Evolutionary conservation across 164 flowering plant genomes (phyloP), one percentile per base, ranked within the genome.

Genomic region (Tetrastigma voinierianum): DNA sequence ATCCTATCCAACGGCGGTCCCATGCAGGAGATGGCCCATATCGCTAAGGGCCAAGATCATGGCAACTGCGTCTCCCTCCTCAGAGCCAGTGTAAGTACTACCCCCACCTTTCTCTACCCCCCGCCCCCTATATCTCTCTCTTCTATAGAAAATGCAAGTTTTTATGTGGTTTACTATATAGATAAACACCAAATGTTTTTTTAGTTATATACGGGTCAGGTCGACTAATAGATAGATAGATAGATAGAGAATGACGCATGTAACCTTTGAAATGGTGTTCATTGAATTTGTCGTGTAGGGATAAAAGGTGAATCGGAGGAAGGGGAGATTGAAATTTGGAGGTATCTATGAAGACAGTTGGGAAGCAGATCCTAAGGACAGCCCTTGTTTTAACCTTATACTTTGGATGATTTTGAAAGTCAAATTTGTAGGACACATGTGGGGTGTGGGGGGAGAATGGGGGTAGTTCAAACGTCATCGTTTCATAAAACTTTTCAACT

Each of bases 11-110:
- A 94, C 62, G 98, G 98, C 48, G 98, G 96, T 11, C 98, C 98
- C 46, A 94, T 94, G 98, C 98, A 91, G 70, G 96, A 91, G 70
- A 91, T 94, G 97, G 91, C 93, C 55, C 96, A 87, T 78, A 86
- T 94, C 15, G 93, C 92, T 76, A 94, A 94, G 66, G 98, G 98
- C 67, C 98, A 89, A 66, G 92, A 94, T 69, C 93, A 83, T 19
- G 96, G 96, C 81, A 94, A 94, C 85, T 90, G 91, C 71, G 97
- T 94, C 73, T 91, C 96, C 40, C 96, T 94, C 53, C 95, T 94
- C 2, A 88, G 98, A 2, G 88, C 96, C 47, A 85, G 88, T 23
- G 98, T 92, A 72, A 62, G 77, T 65, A n/a, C n/a, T n/a, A n/a
- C n/a, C n/a, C n/a, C n/a, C n/a, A n/a, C n/a, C n/a, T 53, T 57